Conservation (phyloP, 441 rosid species). For the Gossypium lobatum region DNA sequence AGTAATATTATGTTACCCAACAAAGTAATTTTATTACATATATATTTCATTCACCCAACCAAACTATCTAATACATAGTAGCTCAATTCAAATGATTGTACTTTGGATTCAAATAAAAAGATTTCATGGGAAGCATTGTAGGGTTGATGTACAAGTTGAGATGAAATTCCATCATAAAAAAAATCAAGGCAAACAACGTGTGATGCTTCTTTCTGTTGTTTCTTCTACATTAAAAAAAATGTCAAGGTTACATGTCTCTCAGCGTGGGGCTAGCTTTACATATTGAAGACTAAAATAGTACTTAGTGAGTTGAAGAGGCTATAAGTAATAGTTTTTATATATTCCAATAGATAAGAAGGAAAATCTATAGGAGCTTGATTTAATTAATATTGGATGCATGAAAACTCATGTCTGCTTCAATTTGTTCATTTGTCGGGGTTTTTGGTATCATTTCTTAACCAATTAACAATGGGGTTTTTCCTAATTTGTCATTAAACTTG, state of each 20-base stretch:
- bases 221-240: background rate
- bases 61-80: background rate
- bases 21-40: too few relatives aligned
- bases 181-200: background rate
- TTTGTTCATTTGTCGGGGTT: background rate
- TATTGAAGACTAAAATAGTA: background rate
- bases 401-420: slow-evolving; percentile 1
- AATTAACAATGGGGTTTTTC: background rate
- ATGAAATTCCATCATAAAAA: slow-evolving; percentile 6
- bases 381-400: slow-evolving; percentile 5
- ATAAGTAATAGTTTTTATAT: background rate
- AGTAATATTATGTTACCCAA: too few relatives aligned
- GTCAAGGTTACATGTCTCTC: background rate
- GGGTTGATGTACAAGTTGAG: background rate
- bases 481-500: background rate
- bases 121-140: background rate
- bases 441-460: slow-evolving; percentile 4
- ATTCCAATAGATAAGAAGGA: background rate
- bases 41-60: too few relatives aligned
- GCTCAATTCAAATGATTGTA: background rate
- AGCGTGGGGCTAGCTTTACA: background rate
- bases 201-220: slow-evolving; percentile 12
- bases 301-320: background rate
- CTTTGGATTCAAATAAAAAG: background rate
- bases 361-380: background rate